Conservation (phyloP, 108 stramenopile species). For the Discostella stelligeroides region DNA sequence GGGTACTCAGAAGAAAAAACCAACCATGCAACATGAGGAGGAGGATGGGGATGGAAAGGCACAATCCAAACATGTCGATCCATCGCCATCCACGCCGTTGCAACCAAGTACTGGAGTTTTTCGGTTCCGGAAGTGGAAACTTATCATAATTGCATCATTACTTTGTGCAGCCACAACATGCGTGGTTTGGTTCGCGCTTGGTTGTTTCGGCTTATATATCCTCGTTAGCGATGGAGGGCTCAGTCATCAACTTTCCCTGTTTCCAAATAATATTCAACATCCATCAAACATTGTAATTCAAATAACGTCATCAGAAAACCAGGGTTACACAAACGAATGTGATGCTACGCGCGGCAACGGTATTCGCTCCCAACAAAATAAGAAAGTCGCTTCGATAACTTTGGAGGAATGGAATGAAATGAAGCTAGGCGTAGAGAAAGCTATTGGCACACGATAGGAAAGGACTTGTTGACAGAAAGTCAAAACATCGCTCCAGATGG, state of each 20-base stretch:
- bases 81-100: background rate
- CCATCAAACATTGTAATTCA: conserved; percentile 16
- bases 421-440: conserved; percentile 14
- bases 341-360: background rate
- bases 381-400: conserved; percentile 1
- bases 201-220: conserved; percentile 50
- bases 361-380: background rate
- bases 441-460: too few species aligned
- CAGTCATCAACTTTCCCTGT: background rate
- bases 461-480: too few species aligned
- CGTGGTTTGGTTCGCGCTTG: conserved; percentile 43
- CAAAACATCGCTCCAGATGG: too few species aligned
- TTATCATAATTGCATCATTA: conserved; percentile 22
- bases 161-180: conserved; percentile 15
- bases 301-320: conserved; percentile 1
- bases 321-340: background rate
- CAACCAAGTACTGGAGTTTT: background rate
- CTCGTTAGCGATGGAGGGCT: conserved; percentile 25
- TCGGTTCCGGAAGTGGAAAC: conserved; percentile 35
- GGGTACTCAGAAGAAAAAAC: background rate
- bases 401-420: conserved; percentile 28
- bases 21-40: background rate
- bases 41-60: conserved; percentile 7
- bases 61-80: background rate
- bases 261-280: conserved; percentile 5